Evolutionary conservation across 1,284 basidiomycete genomes (phyloP).

Genomic region (Amylostereum areolatum): DNA sequence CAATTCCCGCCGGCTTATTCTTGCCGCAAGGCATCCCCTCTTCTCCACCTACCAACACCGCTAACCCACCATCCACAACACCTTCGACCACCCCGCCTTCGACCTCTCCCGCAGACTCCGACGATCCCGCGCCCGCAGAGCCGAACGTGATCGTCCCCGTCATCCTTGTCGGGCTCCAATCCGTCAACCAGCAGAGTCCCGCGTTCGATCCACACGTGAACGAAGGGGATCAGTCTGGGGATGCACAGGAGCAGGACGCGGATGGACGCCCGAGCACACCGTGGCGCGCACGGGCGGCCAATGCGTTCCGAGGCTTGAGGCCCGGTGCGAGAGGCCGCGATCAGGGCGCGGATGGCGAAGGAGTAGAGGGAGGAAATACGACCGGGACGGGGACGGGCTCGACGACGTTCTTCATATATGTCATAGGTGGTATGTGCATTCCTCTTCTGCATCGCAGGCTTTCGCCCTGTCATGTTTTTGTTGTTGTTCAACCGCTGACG

Average conservation of each 20-base stretch:
- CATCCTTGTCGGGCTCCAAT: conserved; percentile 75
- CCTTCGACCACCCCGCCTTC: conserved; percentile 2
- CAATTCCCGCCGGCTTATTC: too few relatives aligned
- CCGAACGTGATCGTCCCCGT: conserved; percentile 62
- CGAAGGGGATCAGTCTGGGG: conserved; percentile 1
- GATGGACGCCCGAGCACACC: conserved; percentile 12
- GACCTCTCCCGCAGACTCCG: conserved; percentile 5
- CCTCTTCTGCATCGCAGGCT: too few relatives aligned
- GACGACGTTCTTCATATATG: conserved; percentile 75
- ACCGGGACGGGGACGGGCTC: conserved; percentile 39
- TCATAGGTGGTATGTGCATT: conserved; percentile 57
- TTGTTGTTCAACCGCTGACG: neutral
- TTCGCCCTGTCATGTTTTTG: conserved; percentile 9
- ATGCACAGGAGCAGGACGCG: conserved; percentile 4
- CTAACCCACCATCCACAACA: conserved; percentile 4
- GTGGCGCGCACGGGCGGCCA: conserved; percentile 36
- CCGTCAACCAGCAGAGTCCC: conserved; percentile 43
- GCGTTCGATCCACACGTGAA: neutral
- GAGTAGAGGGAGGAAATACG: neutral
- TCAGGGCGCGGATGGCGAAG: conserved; percentile 11
- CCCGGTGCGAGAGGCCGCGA: conserved; percentile 26
- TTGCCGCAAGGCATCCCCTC: conserved; percentile 9
- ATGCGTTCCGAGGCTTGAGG: conserved; percentile 50
- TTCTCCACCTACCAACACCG: conserved; percentile 8
- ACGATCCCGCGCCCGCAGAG: conserved; percentile 12